These are phyloP conservation scores for Eimeria necatrix DNA, from an alignment of 169 alveolate species.

Conservation along the genomic window DNA sequence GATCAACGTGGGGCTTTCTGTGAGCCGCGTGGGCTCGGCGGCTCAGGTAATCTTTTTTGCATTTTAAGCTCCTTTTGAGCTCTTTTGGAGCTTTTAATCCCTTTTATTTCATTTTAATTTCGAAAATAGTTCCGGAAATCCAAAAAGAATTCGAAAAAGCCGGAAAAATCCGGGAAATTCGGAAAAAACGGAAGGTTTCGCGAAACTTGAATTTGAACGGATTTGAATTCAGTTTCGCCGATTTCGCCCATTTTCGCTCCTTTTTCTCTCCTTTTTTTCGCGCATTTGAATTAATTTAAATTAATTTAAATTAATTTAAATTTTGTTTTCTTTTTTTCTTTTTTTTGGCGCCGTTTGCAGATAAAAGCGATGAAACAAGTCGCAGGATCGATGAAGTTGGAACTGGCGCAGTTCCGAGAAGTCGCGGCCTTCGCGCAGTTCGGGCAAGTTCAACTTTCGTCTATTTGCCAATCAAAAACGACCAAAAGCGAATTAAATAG, in stretches of 20 bases:
- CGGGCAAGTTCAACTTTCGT: slow-evolving; percentile 86
- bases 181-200: no score
- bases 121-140: no score
- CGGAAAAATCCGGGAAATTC: no score
- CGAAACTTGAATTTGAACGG: no score
- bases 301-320: not conserved
- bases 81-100: no score
- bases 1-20: slow-evolving; percentile 98
- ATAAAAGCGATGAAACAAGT: slow-evolving; percentile 85
- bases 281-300: not conserved
- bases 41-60: slow-evolving; percentile 90
- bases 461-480: no score
- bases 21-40: slow-evolving; percentile 98
- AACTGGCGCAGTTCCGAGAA: slow-evolving; percentile 98
- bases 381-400: slow-evolving; percentile 97
- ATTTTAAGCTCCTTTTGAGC: slow-evolving; percentile 82
- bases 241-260: no score
- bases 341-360: not conserved
- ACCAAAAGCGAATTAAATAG: no score
- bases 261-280: not conserved
- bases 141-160: no score
- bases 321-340: not conserved
- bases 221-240: no score
- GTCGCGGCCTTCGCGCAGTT: slow-evolving; percentile 98
- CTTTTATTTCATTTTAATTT: no score